Conservation (phyloP, 2,329 filamentous ascomycete genomes). For the Colletotrichum kahawae region DNA sequence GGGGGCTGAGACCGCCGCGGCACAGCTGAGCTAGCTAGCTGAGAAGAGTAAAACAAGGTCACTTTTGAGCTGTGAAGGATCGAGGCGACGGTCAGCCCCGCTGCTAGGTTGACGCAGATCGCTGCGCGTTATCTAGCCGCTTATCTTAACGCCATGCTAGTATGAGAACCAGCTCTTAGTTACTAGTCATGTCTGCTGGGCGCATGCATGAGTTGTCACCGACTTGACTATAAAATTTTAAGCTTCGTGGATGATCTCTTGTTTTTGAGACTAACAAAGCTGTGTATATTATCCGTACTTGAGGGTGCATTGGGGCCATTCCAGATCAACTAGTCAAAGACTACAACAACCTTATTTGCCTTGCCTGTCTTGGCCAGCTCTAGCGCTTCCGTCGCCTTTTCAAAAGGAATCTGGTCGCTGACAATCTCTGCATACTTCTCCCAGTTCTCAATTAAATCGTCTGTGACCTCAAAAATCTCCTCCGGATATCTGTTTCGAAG, state of each 20-base stretch:
- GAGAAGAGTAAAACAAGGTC: neutral
- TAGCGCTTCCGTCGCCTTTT: neutral
- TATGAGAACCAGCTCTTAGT: neutral
- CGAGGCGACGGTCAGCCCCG: neutral
- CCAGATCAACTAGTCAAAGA: neutral
- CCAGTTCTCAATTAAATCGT: constrained; percentile 3
- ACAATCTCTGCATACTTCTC: constrained; percentile 2
- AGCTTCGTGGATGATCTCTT: neutral
- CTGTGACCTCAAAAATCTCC: constrained; percentile 7
- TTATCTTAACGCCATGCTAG: neutral
- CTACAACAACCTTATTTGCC: constrained; percentile 2
- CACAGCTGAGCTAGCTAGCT: neutral
- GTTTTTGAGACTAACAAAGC: neutral
- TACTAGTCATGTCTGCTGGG: neutral
- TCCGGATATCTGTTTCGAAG: neutral
- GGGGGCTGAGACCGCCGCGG: neutral
- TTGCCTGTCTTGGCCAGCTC: neutral
- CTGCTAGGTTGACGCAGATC: neutral
- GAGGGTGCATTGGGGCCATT: neutral
- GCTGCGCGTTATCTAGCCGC: neutral
- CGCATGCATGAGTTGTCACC: neutral
- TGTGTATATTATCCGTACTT: accelerated
- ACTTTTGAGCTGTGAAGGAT: neutral
- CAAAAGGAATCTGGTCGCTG: neutral
- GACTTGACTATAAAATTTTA: neutral